Evolutionary conservation across 2,329 filamentous ascomycete species (phyloP).

Genomic region (Talaromyces sp.): DNA sequence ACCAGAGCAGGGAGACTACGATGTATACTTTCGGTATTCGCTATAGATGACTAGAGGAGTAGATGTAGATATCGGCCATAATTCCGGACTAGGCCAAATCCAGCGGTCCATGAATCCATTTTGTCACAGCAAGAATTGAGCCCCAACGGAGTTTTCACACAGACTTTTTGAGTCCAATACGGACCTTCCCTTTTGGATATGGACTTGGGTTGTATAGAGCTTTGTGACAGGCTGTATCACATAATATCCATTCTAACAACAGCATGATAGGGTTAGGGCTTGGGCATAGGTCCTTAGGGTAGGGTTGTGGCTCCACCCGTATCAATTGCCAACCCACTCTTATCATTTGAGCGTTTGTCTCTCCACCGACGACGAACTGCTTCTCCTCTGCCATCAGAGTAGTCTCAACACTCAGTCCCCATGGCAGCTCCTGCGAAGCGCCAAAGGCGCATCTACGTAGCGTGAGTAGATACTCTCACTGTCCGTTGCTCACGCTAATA

Average conservation of each 20-base stretch:
- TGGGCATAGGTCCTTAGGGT: neutral
- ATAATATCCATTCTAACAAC: no score
- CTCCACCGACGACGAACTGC: constrained; percentile 1
- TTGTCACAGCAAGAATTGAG: no score
- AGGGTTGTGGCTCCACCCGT: neutral
- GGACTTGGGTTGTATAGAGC: no score
- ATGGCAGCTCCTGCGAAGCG: constrained; percentile 14
- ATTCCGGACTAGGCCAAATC: no score
- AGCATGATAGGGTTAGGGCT: no score
- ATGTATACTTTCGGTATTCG: constrained; percentile 13
- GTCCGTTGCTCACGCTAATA: constrained; percentile 5
- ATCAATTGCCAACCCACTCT: neutral
- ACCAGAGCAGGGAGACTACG: constrained; percentile 11
- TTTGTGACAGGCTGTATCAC: no score
- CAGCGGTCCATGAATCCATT: no score
- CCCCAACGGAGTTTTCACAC: no score
- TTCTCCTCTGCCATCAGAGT: neutral
- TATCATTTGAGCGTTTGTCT: constrained; percentile 4
- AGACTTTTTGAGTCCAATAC: no score
- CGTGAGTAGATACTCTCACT: constrained; percentile 12
- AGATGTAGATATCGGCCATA: no score
- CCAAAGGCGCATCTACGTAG: constrained; percentile 18
- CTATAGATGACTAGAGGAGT: constrained; percentile 3
- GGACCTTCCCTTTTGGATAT: no score
- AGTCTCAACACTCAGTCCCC: neutral